Evolutionary conservation across 2,329 filamentous ascomycete genomes (phyloP).

Genomic region (Colletotrichum theobromicola): DNA sequence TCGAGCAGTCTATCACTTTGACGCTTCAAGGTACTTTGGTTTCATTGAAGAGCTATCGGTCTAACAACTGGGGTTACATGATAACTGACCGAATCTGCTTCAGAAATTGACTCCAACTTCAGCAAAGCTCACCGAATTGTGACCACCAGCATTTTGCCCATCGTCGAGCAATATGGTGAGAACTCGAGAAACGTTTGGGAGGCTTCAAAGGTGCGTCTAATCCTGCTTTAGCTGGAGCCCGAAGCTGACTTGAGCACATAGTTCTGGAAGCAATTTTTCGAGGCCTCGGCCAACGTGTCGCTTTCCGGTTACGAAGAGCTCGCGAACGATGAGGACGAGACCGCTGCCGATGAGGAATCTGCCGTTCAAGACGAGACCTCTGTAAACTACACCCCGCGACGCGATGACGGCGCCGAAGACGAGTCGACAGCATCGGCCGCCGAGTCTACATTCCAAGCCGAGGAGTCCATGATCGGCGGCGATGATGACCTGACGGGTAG

Average conservation of each 20-base stretch:
- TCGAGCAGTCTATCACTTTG: conserved; percentile 96
- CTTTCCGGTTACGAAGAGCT: conserved; percentile 92
- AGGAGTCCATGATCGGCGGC: conserved; percentile 74
- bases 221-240: conserved; percentile 14
- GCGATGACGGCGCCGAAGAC: conserved; percentile 37
- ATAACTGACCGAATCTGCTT: not conserved
- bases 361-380: conserved; percentile 53
- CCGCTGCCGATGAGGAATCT: conserved; percentile 54
- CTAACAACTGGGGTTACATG: not conserved
- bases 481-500: conserved; percentile 68
- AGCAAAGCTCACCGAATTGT: conserved; percentile 96
- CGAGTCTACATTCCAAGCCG: conserved; percentile 45
- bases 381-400: conserved; percentile 46
- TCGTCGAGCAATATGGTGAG: conserved; percentile 94
- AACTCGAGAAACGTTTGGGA: conserved; percentile 96
- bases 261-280: conserved; percentile 99
- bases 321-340: conserved; percentile 67
- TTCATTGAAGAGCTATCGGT: not conserved
- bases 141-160: conserved; percentile 87
- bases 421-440: conserved; percentile 37
- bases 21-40: conserved; percentile 78
- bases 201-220: conserved; percentile 76
- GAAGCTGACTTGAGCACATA: conserved; percentile 38
- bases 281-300: conserved; percentile 96
- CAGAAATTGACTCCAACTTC: conserved; percentile 99